Evolutionary conservation across 345 rosid species (phyloP).

Genomic region (Angophora floribunda): DNA sequence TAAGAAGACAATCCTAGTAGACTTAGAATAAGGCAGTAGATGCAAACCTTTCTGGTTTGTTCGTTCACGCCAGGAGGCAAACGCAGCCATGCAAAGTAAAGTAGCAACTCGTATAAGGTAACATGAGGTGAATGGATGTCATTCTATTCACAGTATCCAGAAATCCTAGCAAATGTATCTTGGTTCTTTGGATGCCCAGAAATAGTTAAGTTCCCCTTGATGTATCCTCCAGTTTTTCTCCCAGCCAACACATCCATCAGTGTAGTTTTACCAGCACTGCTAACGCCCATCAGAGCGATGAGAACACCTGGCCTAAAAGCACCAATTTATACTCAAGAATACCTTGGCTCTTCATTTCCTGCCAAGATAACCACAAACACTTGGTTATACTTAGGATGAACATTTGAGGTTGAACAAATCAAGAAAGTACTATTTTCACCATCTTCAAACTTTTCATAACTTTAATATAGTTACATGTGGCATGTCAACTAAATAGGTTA

Average conservation of each 20-base stretch:
- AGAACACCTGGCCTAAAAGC: conserved; percentile 46
- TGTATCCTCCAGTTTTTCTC: conserved; percentile 44
- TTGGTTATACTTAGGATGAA: not conserved
- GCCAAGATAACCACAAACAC: not conserved
- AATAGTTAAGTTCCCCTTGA: conserved; percentile 21
- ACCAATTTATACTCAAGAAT: conserved; percentile 24
- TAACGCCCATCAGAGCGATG: conserved; percentile 47
- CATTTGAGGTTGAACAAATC: not conserved
- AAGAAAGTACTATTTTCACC: not conserved
- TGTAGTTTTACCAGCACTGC: conserved; percentile 53
- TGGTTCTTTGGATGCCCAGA: conserved; percentile 50
- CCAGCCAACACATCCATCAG: conserved; percentile 51
- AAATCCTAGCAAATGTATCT: conserved; percentile 45
- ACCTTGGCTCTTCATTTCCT: conserved; percentile 48
- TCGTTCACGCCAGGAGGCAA: conserved; percentile 16
- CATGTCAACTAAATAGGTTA: conserved; percentile 44
- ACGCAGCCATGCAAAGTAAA: conserved; percentile 51
- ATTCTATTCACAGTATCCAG: conserved; percentile 50
- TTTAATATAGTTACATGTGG: conserved; percentile 23
- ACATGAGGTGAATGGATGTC: conserved; percentile 49
- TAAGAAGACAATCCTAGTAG: not conserved
- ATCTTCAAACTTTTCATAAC: not conserved
- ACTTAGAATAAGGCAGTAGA: not conserved
- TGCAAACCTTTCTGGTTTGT: conserved; percentile 23
- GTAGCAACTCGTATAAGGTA: conserved; percentile 33